phyloP scores from a whole-genome alignment of 73 alveolate genomes.

The Tetrahymena borealis region DNA sequence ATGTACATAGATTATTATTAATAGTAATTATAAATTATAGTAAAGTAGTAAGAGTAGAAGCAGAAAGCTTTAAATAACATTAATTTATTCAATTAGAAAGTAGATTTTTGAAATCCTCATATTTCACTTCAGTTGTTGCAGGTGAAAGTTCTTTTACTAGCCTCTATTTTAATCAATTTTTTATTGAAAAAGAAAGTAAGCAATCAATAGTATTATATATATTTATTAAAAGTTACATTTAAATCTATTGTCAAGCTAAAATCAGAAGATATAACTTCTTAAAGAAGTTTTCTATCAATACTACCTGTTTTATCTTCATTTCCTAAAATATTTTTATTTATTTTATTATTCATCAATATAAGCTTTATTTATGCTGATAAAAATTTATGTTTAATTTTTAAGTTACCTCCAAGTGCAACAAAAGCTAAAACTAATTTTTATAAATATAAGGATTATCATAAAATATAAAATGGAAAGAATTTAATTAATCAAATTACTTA shows the following conservation, averaged over 20 bases:
- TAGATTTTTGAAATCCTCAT: conserved; percentile 28
- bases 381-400: neutral
- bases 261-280: conserved; percentile 30
- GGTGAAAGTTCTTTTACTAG: conserved; percentile 30
- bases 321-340: neutral
- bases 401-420: conserved; percentile 3
- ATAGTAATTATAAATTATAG: too few relatives aligned
- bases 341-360: neutral
- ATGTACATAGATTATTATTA: too few relatives aligned
- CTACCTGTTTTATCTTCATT: conserved; percentile 19
- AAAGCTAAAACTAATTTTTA: neutral
- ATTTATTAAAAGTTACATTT: too few relatives aligned
- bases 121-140: conserved; percentile 16
- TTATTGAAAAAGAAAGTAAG: too few relatives aligned
- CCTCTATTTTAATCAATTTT: neutral
- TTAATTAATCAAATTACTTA: neutral
- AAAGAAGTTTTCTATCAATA: conserved; percentile 15
- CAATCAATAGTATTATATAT: too few relatives aligned
- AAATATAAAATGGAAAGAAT: neutral
- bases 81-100: conserved; percentile 21
- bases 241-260: conserved; percentile 31
- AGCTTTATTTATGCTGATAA: neutral
- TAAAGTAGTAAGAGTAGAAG: too few relatives aligned
- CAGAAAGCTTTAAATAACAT: neutral
- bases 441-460: neutral